Conservation (phyloP, 2,329 filamentous ascomycete species). For the Talaromyces marneffei region DNA sequence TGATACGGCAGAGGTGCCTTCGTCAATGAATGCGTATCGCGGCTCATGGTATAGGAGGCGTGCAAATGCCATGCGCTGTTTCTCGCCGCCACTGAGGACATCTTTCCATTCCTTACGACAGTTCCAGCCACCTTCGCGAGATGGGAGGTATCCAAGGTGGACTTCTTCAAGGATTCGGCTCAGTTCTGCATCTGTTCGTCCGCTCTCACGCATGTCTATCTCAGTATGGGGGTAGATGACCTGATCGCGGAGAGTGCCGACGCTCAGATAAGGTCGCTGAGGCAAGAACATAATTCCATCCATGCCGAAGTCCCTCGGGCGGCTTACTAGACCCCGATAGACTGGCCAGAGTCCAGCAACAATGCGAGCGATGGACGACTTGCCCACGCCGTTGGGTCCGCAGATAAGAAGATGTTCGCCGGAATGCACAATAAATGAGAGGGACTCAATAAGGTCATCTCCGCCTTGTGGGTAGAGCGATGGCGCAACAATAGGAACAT, state of each 20-base stretch:
- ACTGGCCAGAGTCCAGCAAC: constrained; percentile 93
- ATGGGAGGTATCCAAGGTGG: constrained; percentile 78
- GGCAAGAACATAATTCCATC: constrained; percentile 99
- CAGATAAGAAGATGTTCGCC: constrained; percentile 94
- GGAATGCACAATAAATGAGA: constrained; percentile 81
- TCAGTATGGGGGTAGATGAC: constrained; percentile 97
- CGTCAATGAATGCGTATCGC: constrained; percentile 87
- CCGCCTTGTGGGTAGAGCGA: constrained; percentile 82
- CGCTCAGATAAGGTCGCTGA: constrained; percentile 84
- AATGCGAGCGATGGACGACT: constrained; percentile 79
- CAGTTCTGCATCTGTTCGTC: constrained; percentile 71
- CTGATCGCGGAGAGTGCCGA: constrained; percentile 89
- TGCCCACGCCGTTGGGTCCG: constrained; percentile 89
- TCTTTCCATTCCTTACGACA: constrained; percentile 98
- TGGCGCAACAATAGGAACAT: constrained; percentile 88
- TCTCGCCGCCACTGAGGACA: constrained; percentile 93
- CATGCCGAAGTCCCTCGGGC: constrained; percentile 70
- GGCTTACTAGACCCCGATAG: constrained; percentile 84
- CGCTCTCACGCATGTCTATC: constrained; percentile 81
- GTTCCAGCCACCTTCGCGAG: constrained; percentile 93
- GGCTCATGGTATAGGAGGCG: constrained; percentile 91
- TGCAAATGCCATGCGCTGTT: constrained; percentile 90
- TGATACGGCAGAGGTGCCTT: constrained; percentile 89
- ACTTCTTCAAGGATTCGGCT: constrained; percentile 74
- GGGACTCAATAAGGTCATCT: constrained; percentile 80